These are phyloP conservation scores for Penicillium longicatenatum DNA, from an alignment of 495 filamentous ascomycete species.

Conservation along the genomic window DNA sequence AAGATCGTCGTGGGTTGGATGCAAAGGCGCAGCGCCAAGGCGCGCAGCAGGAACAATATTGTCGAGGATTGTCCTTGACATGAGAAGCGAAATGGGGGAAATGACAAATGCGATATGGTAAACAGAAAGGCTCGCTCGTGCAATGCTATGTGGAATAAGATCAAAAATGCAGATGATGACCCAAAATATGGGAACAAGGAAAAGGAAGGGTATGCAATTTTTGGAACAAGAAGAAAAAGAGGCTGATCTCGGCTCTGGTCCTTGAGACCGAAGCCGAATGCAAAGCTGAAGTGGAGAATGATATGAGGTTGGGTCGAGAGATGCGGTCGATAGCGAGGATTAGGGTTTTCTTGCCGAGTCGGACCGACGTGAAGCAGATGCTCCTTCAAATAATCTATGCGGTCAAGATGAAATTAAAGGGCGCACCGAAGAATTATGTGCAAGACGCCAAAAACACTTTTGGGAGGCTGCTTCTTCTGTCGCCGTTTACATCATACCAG, in stretches of 20 bases:
- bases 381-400: constrained; percentile 21
- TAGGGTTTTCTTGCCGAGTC: constrained; percentile 20
- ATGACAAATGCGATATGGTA: constrained; percentile 37
- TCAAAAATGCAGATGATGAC: constrained; percentile 43
- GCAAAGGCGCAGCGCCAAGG: constrained; percentile 34
- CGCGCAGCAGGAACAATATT: constrained; percentile 28
- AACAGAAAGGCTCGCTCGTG: constrained; percentile 50
- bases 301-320: constrained; percentile 10
- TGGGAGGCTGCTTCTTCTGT: constrained; percentile 22
- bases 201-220: constrained; percentile 51
- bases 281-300: constrained; percentile 25
- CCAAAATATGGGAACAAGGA: constrained; percentile 34
- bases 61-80: constrained; percentile 16
- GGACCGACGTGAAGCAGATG: constrained; percentile 19
- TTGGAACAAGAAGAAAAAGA: constrained; percentile 33
- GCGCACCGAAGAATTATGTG: constrained; percentile 27
- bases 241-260: constrained; percentile 30
- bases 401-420: constrained; percentile 14
- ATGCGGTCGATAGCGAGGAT: constrained; percentile 19
- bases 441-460: constrained; percentile 29
- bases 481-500: constrained; percentile 27
- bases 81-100: constrained; percentile 22
- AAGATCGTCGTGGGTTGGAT: constrained; percentile 30
- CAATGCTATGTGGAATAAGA: constrained; percentile 50
- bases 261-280: constrained; percentile 31